Evolutionary conservation across 1,139 yeast genomes (phyloP).

Genomic region (Kurtzmaniella quercitrusa): DNA sequence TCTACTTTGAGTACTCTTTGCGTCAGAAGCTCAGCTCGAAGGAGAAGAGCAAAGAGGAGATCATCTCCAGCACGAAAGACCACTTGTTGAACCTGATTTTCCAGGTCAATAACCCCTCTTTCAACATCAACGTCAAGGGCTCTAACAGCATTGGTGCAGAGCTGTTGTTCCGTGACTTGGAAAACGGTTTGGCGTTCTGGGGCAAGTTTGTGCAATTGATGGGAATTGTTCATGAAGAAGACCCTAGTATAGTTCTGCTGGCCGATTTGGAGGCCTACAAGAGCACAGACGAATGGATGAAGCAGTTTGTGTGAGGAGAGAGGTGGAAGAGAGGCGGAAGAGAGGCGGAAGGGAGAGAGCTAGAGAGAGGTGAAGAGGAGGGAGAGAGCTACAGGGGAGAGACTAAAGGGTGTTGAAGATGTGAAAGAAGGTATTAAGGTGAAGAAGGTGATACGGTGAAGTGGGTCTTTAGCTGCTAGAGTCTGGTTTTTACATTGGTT

Average conservation of each 20-base stretch:
- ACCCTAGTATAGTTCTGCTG: conserved; percentile 29
- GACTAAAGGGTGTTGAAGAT: too few species aligned
- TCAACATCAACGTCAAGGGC: conserved; percentile 42
- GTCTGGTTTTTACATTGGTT: not conserved
- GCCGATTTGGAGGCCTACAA: conserved; percentile 28
- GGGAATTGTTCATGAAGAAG: conserved; percentile 29
- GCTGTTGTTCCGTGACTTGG: conserved; percentile 39
- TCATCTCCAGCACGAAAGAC: conserved; percentile 26
- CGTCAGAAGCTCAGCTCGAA: conserved; percentile 24
- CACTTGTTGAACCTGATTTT: conserved; percentile 36
- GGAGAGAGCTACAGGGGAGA: too few species aligned
- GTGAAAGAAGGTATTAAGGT: too few species aligned
- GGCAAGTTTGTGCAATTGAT: conserved; percentile 37
- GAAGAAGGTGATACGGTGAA: too few species aligned
- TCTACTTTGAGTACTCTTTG: conserved; percentile 36
- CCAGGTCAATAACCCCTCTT: conserved; percentile 36
- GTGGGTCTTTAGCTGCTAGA: too few species aligned
- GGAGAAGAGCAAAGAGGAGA: conserved; percentile 21
- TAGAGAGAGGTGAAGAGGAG: not conserved
- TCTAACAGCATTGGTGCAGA: conserved; percentile 33
- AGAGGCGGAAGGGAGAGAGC: not conserved
- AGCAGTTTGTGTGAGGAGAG: conserved; percentile 14
- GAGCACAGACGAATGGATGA: conserved; percentile 43
- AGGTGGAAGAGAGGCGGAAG: not conserved
- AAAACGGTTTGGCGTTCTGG: conserved; percentile 37